A percentile compares a stretch with the other conserved stretches of the same genome.
phyloP scores from a whole-genome alignment of 225 moss, liverwort and hornwort species.

The Pseudisothecium myosuroides region DNA sequence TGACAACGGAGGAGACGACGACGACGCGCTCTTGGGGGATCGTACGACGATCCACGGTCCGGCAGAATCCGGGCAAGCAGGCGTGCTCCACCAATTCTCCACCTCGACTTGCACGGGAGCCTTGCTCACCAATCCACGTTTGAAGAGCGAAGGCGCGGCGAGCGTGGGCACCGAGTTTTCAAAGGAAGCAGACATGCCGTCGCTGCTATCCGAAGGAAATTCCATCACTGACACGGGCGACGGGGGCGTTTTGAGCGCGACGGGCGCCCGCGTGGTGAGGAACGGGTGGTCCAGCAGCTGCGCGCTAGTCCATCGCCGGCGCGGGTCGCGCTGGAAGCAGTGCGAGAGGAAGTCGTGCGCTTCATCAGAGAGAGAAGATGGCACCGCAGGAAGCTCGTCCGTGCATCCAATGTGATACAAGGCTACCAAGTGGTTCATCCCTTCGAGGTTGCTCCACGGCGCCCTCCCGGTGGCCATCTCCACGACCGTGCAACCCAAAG shows the following conservation, averaged over 20 bases:
- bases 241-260: background rate
- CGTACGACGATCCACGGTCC: conserved; percentile 83
- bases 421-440: conserved; percentile 58
- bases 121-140: conserved; percentile 28
- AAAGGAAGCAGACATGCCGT: conserved; percentile 12
- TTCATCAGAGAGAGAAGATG: conserved; percentile 45
- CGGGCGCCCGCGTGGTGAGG: conserved; percentile 16
- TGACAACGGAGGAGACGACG: background rate
- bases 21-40: conserved; percentile 40
- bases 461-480: conserved; percentile 89
- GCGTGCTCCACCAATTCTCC: conserved; percentile 58
- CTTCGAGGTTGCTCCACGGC: conserved; percentile 71
- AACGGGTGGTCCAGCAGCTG: conserved; percentile 79
- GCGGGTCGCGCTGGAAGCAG: conserved; percentile 79
- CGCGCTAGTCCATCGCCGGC: conserved; percentile 61
- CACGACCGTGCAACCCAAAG: conserved; percentile 86
- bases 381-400: conserved; percentile 61
- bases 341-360: conserved; percentile 78
- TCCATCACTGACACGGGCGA: conserved; percentile 53
- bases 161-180: conserved; percentile 66
- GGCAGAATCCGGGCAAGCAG: conserved; percentile 29
- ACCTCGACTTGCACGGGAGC: background rate
- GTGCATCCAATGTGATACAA: conserved; percentile 86
- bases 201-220: conserved; percentile 19
- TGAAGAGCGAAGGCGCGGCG: conserved; percentile 44